phyloP scores from a whole-genome alignment of 2,329 filamentous ascomycete genomes.

The Cadophora gregata region DNA sequence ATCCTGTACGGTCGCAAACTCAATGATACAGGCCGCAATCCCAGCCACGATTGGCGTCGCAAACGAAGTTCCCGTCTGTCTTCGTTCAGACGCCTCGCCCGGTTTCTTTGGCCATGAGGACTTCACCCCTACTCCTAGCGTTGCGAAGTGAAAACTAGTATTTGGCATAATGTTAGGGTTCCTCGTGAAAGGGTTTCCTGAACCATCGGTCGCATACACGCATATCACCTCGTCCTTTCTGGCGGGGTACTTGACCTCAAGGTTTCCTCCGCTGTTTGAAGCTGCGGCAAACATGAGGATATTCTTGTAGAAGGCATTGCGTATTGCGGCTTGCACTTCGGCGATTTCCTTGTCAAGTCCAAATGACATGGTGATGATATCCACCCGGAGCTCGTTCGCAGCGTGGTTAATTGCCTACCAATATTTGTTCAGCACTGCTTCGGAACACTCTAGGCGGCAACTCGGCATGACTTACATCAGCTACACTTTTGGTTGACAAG shows the following conservation, averaged over 20 bases:
- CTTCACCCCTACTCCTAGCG: slow-evolving; percentile 36
- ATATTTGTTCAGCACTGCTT: background rate
- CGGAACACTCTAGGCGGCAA: no score
- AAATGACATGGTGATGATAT: slow-evolving; percentile 38
- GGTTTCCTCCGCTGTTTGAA: slow-evolving; percentile 28
- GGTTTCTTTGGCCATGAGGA: slow-evolving; percentile 30
- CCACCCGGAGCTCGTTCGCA: slow-evolving; percentile 33
- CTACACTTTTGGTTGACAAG: slow-evolving; percentile 20
- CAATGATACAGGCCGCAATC: slow-evolving; percentile 35
- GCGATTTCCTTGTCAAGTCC: slow-evolving; percentile 21
- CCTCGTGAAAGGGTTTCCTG: slow-evolving; percentile 28
- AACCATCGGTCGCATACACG: slow-evolving; percentile 28
- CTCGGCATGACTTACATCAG: slow-evolving; percentile 27
- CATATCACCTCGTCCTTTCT: slow-evolving; percentile 27
- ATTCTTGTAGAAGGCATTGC: slow-evolving; percentile 18
- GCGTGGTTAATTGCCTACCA: slow-evolving; percentile 36
- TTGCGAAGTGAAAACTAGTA: slow-evolving; percentile 25
- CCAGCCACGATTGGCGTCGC: slow-evolving; percentile 38
- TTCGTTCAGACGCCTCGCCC: background rate
- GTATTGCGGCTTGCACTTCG: slow-evolving; percentile 22
- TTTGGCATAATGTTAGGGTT: slow-evolving; percentile 25
- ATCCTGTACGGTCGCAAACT: slow-evolving; percentile 16
- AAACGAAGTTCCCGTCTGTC: slow-evolving; percentile 37
- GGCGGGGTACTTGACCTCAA: slow-evolving; percentile 31
- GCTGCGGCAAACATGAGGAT: slow-evolving; percentile 34